Conservation (phyloP, 495 filamentous ascomycete genomes). For the Astrocystis sublimbata region DNA sequence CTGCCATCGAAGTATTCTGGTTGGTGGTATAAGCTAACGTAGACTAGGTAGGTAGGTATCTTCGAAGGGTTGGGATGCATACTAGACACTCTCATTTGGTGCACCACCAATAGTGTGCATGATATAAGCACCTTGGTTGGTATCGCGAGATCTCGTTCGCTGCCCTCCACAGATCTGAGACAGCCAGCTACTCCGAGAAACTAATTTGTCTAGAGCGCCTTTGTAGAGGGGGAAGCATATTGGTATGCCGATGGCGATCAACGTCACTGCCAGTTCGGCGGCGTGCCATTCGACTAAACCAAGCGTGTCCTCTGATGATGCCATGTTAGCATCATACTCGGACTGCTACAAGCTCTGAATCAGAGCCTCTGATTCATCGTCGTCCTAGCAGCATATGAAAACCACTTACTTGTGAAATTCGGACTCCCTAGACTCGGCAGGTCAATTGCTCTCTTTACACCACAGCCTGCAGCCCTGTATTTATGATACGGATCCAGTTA, state of each 20-base stretch:
- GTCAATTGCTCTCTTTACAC: not conserved
- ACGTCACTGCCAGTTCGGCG: slow-evolving; percentile 3
- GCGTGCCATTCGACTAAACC: slow-evolving; percentile 3
- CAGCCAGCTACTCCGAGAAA: not conserved
- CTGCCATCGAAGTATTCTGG: no score
- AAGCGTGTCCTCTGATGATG: not conserved
- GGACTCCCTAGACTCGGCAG: not conserved
- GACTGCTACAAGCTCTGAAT: not conserved
- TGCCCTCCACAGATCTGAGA: not conserved
- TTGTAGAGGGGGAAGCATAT: slow-evolving; percentile 6
- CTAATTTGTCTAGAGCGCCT: not conserved
- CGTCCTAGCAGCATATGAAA: not conserved
- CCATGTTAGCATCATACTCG: not conserved
- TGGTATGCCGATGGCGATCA: slow-evolving; percentile 9
- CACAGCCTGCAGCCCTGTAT: slow-evolving; percentile 1
- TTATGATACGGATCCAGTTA: not conserved
- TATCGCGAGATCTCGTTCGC: not conserved
- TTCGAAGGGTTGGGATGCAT: no score
- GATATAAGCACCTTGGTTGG: not conserved
- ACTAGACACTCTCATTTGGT: not conserved
- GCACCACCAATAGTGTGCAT: slow-evolving; percentile 4
- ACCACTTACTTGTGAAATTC: not conserved
- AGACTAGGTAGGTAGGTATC: no score
- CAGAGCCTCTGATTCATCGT: not conserved
- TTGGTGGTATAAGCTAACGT: not conserved